Evolutionary conservation across 2,329 filamentous ascomycete species (phyloP), one percentile per base, ranked within the genome.

Genomic region (Helminthosporium solani): DNA sequence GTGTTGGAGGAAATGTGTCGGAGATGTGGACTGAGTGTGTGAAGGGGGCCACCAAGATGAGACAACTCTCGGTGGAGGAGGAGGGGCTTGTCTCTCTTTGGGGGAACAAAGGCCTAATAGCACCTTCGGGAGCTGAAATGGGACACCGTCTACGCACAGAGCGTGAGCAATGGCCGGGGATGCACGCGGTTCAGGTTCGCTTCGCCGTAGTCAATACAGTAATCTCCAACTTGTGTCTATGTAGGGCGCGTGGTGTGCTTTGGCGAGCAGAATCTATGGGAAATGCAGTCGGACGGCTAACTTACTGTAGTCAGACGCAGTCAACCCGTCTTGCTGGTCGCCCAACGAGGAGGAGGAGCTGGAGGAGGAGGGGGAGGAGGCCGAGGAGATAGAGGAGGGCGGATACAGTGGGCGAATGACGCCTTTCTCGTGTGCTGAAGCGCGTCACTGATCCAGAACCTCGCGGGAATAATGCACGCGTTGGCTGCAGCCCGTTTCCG

Each of bases 191-290:
- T 25, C 3, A 25, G 14, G 12, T 23, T 38, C 35, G 35, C 18
- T 23, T 44, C 36, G 47, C 40, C 34, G 51, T 56, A 56, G 54
- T 47, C 56, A 57, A 55, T 50, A 50, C 28, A 6, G 28, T 31
- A 31, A 46, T 47, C 36, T 50, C 46, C 47, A 30, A 37, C 52
- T 50, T 51, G n/a, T n/a, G n/a, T n/a, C n/a, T n/a, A n/a, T n/a
- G 30, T 53, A 59, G 56, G 55, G 50, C 36, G 8, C 21, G 11
- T 8, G 6, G 27, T n/a, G 14, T 15, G 25, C 30, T 20, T 35
- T 30, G 38, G 7, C 7, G 28, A 7, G 43, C 27, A 37, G 37
- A 23, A 30, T 23, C 3, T 35, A 15, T 30, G 43, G 33, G 27
- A n/a, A n/a, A 25, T 36, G 41, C n/a, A 25, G n/a, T n/a, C n/a